These are phyloP conservation scores for Fusarium tanahbumbuense DNA, from an alignment of 2,329 filamentous ascomycete species.

Conservation along the genomic window DNA sequence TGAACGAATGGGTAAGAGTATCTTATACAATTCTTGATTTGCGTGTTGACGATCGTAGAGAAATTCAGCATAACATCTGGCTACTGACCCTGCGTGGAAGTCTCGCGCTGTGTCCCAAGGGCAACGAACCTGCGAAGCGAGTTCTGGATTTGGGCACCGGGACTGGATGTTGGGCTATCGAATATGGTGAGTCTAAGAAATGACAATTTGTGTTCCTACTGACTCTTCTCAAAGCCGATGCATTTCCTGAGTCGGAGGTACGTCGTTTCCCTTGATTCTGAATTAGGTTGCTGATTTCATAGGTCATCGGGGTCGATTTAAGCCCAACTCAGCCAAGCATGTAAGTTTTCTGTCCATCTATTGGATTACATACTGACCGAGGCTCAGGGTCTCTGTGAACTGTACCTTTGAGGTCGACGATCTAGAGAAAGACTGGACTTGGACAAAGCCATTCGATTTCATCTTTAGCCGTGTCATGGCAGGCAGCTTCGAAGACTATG, in stretches of 20 bases:
- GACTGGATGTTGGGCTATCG: slow-evolving; percentile 26
- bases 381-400: neutral
- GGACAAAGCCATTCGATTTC: neutral
- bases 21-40: neutral
- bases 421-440: slow-evolving; percentile 22
- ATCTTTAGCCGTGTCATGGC: neutral
- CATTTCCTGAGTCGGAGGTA: neutral
- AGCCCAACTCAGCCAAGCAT: slow-evolving; percentile 17
- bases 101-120: slow-evolving; percentile 7
- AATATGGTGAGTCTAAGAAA: neutral
- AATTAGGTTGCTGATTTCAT: neutral
- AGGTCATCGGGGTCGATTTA: slow-evolving; percentile 22
- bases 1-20: neutral
- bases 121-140: neutral
- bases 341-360: neutral
- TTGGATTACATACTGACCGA: neutral
- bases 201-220: fast-evolving
- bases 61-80: neutral
- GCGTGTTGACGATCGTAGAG: neutral
- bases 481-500: neutral
- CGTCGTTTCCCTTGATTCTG: too few relatives aligned
- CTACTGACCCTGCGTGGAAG: neutral
- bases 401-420: slow-evolving; percentile 17
- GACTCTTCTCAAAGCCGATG: neutral
- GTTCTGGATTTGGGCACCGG: slow-evolving; percentile 10